Base-by-base conservation (phyloP, 2,329 filamentous ascomycete genomes). In the Exophiala dermatitidis region DNA sequence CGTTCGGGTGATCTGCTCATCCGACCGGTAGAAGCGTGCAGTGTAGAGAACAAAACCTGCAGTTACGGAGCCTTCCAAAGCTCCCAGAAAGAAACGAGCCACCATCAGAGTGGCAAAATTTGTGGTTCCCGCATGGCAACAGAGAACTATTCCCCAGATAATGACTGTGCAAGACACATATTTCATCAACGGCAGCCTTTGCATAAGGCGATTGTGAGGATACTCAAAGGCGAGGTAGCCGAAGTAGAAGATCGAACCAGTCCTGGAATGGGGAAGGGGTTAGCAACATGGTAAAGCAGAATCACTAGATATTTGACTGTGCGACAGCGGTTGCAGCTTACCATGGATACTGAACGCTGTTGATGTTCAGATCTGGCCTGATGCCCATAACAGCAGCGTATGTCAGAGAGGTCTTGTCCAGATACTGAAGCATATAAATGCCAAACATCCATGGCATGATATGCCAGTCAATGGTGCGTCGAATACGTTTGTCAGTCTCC, bases 381-480 rank as follows among this genome's bases (percentile, higher is more conserved):
- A 79, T 66, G 0, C 76, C 77, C 75, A 79, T 78, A 9, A 79
- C 63, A 32, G 71, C 76, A 2, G 76, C 75, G 47, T 78, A 79
- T 0, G 74, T 75, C 5, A 77, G 59, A 0, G 73, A 74, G 0
- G 72, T 75, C 58, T 77, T 75, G 56, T 75, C 77, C 5, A 82
- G 67, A 62, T 74, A 82, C 58, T 72, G 72, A 63, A 78, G 77
- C 0, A 72, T 72, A 62, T 82, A 82, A 2, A 81, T 71, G 19
- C 78, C 61, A 56, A 77, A 82, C 62, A 82, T 71, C 57, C 82
- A 68, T 0, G 79, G 80, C 74, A 82, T 78, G 58, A 82, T 67
- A 62, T 80, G 77, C 74, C 73, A 76, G 65, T 85, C 82, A 54
- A 85, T 83, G 47, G 72, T 78, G n/a, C 73, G 68, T n/a, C 84